These are phyloP conservation scores for Lactarius tabidus DNA, from an alignment of 768 basidiomycete species.

Conservation along the genomic window DNA sequence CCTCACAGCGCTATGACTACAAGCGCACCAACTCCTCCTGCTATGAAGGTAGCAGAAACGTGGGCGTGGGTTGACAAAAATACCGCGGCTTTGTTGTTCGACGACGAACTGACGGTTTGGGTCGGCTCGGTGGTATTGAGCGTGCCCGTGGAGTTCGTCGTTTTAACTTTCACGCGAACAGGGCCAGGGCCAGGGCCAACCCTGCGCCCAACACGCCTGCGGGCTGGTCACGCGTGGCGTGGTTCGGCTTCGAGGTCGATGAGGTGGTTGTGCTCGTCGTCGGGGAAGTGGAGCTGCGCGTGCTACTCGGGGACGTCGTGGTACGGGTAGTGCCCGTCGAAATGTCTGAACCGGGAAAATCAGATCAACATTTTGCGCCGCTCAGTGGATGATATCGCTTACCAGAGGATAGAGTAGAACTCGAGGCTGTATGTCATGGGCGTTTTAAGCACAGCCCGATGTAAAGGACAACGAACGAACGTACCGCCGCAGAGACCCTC, in stretches of 20 bases:
- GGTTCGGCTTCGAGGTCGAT: background rate
- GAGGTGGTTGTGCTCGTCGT: background rate
- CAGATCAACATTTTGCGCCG: background rate
- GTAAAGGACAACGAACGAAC: background rate
- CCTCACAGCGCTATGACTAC: background rate
- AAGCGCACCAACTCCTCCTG: slow-evolving; percentile 5
- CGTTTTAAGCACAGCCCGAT: background rate
- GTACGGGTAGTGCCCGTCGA: background rate
- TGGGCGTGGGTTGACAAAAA: background rate
- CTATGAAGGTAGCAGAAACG: slow-evolving; percentile 3
- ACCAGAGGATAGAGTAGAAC: background rate
- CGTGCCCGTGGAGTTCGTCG: background rate
- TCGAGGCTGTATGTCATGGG: background rate
- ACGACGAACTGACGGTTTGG: background rate
- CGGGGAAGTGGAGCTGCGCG: background rate
- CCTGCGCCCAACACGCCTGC: background rate
- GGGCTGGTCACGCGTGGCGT: background rate
- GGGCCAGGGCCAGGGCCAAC: background rate
- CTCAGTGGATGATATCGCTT: background rate
- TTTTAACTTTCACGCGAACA: background rate
- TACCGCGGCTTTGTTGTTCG: slow-evolving; percentile 1
- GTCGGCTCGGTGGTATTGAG: background rate
- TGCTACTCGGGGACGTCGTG: background rate
- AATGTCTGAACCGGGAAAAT: background rate
- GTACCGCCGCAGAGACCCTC: background rate